Evolutionary conservation across 2,329 filamentous ascomycete genomes (phyloP), one percentile per base, ranked within the genome.

Genomic region (Aspergillus hiratsukae): DNA sequence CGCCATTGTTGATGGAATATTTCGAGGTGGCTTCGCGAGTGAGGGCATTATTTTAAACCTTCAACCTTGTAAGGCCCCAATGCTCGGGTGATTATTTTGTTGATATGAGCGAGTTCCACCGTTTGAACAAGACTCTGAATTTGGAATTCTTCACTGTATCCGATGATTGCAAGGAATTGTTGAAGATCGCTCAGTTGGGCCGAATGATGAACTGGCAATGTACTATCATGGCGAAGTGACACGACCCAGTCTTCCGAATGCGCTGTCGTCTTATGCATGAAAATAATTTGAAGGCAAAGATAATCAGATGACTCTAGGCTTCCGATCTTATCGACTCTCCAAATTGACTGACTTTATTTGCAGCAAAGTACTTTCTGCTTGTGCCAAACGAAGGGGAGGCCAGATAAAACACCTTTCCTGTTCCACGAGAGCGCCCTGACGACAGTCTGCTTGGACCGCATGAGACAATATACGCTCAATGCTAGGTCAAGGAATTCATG

Each of bases 1-100:
- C 21, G 78, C 76, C 48, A 74, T 72, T 53, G 76, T 73, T 31
- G 74, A 70, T 56, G 75, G 72, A 61, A 80, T 80, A 57, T 79
- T 76, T 48, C 74, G 73, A 21, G 80, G 79, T 59, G 80, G 72
- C 66, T 82, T 83, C 52, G 80, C 78, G 52, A 83, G 71, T 57
- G 83, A 79, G 2, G 82, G 81, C 66, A 83, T 84, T 68, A 82
- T 78, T 66, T 81, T 81, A 3, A 66, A 63, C 50, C 72, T 72
- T 25, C 66, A 56, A 51, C 67, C 72, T 1, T 60, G 48, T 9
- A 59, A 55, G 43, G 43, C 46, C 21, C 64, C 63, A 51, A 54
- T 54, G 56, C 60, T 66, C 31, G 62, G 56, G n/a, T 63, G 56
- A 48, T 62, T 61, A 53, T 60, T 54, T 61, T 54, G 11, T 52